Evolutionary conservation across 2,329 filamentous ascomycete species (phyloP).

Genomic region (Trichoderma koningii): DNA sequence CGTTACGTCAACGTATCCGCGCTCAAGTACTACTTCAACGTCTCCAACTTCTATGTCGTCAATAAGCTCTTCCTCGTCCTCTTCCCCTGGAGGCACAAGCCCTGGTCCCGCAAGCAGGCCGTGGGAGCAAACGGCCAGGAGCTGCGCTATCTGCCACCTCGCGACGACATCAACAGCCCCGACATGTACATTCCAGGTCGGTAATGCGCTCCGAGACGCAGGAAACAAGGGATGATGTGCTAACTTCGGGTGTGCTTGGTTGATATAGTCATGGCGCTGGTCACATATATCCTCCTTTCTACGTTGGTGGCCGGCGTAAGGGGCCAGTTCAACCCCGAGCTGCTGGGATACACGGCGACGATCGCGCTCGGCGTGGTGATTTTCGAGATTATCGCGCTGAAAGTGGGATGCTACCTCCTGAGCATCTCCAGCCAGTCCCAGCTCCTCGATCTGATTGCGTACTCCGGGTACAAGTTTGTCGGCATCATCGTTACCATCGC

Average conservation of each 20-base stretch:
- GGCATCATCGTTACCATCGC: slow-evolving; percentile 89
- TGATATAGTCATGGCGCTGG: slow-evolving; percentile 78
- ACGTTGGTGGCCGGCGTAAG: slow-evolving; percentile 86
- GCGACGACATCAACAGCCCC: slow-evolving; percentile 95
- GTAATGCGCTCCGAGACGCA: slow-evolving; percentile 28
- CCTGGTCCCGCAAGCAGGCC: slow-evolving; percentile 90
- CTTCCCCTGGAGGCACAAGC: slow-evolving; percentile 96
- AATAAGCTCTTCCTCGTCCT: slow-evolving; percentile 92
- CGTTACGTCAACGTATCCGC: slow-evolving; percentile 88
- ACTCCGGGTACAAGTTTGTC: slow-evolving; percentile 98
- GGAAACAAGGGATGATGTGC: slow-evolving; percentile 15
- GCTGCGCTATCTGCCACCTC: slow-evolving; percentile 81
- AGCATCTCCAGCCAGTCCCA: slow-evolving; percentile 94
- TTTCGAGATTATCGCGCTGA: slow-evolving; percentile 86
- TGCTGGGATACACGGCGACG: slow-evolving; percentile 86
- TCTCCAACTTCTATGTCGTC: slow-evolving; percentile 94
- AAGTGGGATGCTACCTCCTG: slow-evolving; percentile 89
- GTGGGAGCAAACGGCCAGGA: slow-evolving; percentile 69
- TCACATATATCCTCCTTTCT: slow-evolving; percentile 94
- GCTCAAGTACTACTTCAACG: slow-evolving; percentile 99
- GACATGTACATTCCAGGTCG: slow-evolving; percentile 94
- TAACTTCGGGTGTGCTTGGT: slow-evolving; percentile 29
- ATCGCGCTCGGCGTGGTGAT: slow-evolving; percentile 80
- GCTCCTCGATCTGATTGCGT: slow-evolving; percentile 89
- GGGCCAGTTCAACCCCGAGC: slow-evolving; percentile 90